A percentile compares a stretch with the other conserved stretches of the same genome.
Conservation (phyloP, 108 stramenopile species). For the Cyclotella sp. region DNA sequence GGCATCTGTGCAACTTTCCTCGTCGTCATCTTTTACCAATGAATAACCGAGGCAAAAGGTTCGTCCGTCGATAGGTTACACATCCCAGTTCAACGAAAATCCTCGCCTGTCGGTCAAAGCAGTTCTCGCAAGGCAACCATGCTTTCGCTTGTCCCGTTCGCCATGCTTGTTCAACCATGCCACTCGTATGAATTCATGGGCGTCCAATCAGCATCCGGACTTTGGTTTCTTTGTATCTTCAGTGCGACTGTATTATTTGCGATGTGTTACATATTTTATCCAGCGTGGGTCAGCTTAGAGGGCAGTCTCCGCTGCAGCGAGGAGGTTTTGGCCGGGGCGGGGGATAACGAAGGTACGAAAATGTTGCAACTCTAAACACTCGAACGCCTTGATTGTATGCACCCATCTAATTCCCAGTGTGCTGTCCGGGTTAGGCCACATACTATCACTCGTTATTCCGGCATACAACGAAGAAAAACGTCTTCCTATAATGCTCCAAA, state of each 20-base stretch:
- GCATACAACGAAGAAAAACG: constrained; percentile 96
- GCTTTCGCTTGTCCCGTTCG: not conserved
- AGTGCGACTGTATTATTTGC: constrained; percentile 6
- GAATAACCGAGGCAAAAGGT: too few relatives aligned
- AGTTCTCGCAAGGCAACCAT: not conserved
- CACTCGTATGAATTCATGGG: not conserved
- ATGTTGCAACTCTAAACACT: not conserved
- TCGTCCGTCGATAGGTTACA: not conserved
- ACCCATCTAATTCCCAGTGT: not conserved
- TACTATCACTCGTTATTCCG: constrained; percentile 89
- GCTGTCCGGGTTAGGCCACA: constrained; percentile 12
- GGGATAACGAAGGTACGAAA: constrained; percentile 14
- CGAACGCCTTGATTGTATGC: not conserved
- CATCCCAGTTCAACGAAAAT: not conserved
- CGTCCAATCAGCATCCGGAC: not conserved
- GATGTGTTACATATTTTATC: constrained; percentile 51
- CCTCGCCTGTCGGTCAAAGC: too few relatives aligned
- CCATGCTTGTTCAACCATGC: constrained; percentile 11
- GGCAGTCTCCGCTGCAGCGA: constrained; percentile 38
- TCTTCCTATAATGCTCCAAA: constrained; percentile 87
- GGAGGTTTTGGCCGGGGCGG: constrained; percentile 31
- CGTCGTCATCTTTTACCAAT: too few relatives aligned
- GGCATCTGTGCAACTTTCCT: too few relatives aligned
- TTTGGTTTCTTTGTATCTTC: not conserved
- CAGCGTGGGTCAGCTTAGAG: constrained; percentile 30